Percentiles rank a stretch among this genome's conserved stretches.
phyloP scores from a whole-genome alignment of 139 green algal species.

The Picochlorum sp. region DNA sequence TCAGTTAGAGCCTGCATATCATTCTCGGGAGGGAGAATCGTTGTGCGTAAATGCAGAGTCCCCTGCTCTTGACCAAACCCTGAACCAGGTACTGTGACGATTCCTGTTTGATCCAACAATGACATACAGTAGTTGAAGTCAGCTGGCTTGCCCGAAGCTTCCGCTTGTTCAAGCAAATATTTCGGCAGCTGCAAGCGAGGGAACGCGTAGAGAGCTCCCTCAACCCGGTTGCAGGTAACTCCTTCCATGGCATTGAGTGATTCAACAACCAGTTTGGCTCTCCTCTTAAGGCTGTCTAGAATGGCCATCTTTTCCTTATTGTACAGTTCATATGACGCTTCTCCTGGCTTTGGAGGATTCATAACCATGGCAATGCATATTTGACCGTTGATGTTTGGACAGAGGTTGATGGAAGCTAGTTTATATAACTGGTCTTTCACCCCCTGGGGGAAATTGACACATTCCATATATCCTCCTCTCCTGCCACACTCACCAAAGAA shows the following conservation, averaged over 20 bases:
- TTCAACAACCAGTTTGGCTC: constrained; percentile 63
- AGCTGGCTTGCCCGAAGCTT: constrained; percentile 56
- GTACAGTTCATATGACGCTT: constrained; percentile 72
- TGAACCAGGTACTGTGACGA: constrained; percentile 81
- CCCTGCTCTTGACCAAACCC: constrained; percentile 65
- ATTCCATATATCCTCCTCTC: constrained; percentile 75
- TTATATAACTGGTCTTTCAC: constrained; percentile 81
- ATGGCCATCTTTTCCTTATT: constrained; percentile 39
- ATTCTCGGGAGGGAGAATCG: constrained; percentile 68
- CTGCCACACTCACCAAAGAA: constrained; percentile 80
- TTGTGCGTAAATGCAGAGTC: constrained; percentile 51
- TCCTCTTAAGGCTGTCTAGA: constrained; percentile 59
- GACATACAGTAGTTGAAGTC: constrained; percentile 89
- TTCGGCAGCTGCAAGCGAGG: constrained; percentile 50
- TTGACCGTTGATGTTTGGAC: constrained; percentile 75
- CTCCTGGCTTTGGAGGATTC: constrained; percentile 76
- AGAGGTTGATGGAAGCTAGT: constrained; percentile 84
- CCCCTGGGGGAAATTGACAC: constrained; percentile 59
- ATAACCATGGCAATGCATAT: constrained; percentile 71
- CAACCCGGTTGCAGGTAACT: constrained; percentile 63
- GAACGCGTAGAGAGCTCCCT: constrained; percentile 56
- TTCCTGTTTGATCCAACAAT: constrained; percentile 77
- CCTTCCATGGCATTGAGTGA: constrained; percentile 80
- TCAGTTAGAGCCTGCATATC: constrained; percentile 63
- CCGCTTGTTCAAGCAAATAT: constrained; percentile 22